These are phyloP conservation scores for Suillus hirtellus DNA, from an alignment of 768 basidiomycete genomes.

Conservation along the genomic window DNA sequence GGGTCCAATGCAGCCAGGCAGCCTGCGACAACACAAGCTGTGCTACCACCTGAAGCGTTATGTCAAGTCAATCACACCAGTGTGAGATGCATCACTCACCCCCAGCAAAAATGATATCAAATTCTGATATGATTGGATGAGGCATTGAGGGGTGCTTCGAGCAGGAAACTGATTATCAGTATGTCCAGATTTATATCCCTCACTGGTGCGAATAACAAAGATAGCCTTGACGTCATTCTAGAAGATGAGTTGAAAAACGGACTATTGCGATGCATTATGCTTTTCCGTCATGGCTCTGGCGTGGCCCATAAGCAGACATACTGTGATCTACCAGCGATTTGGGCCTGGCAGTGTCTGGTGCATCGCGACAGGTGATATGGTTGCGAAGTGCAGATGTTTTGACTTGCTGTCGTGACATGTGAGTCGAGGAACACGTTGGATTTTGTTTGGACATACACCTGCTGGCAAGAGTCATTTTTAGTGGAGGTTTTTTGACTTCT, in stretches of 20 bases:
- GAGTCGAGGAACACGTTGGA: not conserved
- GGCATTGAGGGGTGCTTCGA: not conserved
- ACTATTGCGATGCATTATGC: too few relatives aligned
- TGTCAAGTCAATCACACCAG: not conserved
- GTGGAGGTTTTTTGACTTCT: not conserved
- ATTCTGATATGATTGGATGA: not conserved
- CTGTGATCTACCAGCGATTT: too few relatives aligned
- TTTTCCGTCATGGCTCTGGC: too few relatives aligned
- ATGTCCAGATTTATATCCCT: not conserved
- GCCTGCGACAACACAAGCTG: constrained; percentile 30
- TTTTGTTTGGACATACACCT: not conserved
- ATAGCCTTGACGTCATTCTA: too few relatives aligned
- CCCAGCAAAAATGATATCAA: constrained; percentile 2
- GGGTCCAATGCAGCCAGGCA: constrained; percentile 28
- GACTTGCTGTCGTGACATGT: not conserved
- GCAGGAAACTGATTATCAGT: not conserved
- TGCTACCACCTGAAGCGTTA: constrained; percentile 22
- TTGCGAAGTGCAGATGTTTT: too few relatives aligned
- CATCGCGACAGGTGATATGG: not conserved
- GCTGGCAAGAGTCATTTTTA: not conserved
- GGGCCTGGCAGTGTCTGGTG: not conserved
- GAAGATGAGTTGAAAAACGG: too few relatives aligned
- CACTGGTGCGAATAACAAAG: not conserved
- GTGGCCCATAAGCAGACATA: too few relatives aligned
- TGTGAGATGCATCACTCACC: not conserved